Conservation (phyloP, 2,329 filamentous ascomycete genomes). For the Penicillium psychrosexuale region DNA sequence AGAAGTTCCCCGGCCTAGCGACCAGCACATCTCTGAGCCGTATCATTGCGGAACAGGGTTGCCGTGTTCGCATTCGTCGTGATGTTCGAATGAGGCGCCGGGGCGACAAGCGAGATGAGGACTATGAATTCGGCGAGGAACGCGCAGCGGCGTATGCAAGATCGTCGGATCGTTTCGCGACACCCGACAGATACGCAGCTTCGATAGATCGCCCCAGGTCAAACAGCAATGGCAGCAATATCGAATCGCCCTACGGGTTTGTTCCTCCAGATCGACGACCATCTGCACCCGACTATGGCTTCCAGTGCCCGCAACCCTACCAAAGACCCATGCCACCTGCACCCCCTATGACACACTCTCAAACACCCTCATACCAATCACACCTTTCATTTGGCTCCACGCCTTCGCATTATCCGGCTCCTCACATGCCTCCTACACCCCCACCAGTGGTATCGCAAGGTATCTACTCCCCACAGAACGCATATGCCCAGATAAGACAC, state of each 20-base stretch:
- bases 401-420: slow-evolving; percentile 43
- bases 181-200: slow-evolving; percentile 49
- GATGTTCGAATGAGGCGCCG: slow-evolving; percentile 90
- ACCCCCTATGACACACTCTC: slow-evolving; percentile 38
- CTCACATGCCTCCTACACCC: slow-evolving; percentile 43
- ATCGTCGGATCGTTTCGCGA: slow-evolving; percentile 47
- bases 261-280: slow-evolving; percentile 46
- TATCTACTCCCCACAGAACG: slow-evolving; percentile 36
- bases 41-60: slow-evolving; percentile 92
- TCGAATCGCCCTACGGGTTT: slow-evolving; percentile 47
- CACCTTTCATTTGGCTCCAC: slow-evolving; percentile 45
- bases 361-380: slow-evolving; percentile 37
- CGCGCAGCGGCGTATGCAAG: slow-evolving; percentile 43
- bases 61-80: slow-evolving; percentile 89
- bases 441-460: slow-evolving; percentile 36
- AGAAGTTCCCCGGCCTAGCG: slow-evolving; percentile 93
- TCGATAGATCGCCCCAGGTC: slow-evolving; percentile 57
- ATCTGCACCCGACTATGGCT: slow-evolving; percentile 48
- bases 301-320: slow-evolving; percentile 33
- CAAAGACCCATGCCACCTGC: slow-evolving; percentile 38
- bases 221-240: slow-evolving; percentile 55
- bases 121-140: slow-evolving; percentile 66
- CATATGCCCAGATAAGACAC: slow-evolving; percentile 35
- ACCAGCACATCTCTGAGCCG: slow-evolving; percentile 87
- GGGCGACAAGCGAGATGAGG: slow-evolving; percentile 65